Evolutionary conservation across 345 rosid genomes (phyloP).

Genomic region (Linum lewisii): DNA sequence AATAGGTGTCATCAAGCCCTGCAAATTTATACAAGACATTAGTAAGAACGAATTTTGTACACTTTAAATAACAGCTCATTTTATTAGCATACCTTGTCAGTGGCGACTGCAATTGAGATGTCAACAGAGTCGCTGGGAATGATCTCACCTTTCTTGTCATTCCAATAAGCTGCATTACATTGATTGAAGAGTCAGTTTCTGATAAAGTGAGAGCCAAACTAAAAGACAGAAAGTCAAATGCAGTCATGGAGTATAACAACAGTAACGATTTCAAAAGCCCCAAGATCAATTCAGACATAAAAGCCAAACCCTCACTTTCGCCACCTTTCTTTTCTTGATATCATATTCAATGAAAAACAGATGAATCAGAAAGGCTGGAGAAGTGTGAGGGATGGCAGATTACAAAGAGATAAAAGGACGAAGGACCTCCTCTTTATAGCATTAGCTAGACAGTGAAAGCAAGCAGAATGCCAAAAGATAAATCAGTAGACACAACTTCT

Average conservation of each 20-base stretch:
- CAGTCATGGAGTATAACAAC: neutral
- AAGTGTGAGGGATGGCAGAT: too few relatives aligned
- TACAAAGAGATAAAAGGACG: too few relatives aligned
- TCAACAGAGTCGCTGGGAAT: conserved; percentile 63
- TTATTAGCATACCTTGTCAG: conserved; percentile 65
- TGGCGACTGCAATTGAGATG: conserved; percentile 94
- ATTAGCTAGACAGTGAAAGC: too few relatives aligned
- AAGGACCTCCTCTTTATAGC: too few relatives aligned
- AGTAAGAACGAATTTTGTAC: conserved; percentile 11
- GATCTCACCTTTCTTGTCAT: conserved; percentile 58
- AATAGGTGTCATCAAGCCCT: conserved; percentile 98
- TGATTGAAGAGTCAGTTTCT: conserved; percentile 14
- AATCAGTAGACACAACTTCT: too few relatives aligned
- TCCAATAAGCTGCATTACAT: conserved; percentile 69
- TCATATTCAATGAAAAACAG: too few relatives aligned
- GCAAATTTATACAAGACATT: conserved; percentile 22
- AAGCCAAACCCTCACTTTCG: too few relatives aligned
- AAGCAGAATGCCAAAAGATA: too few relatives aligned
- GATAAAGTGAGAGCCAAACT: neutral
- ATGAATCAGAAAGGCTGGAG: too few relatives aligned
- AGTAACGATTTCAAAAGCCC: neutral
- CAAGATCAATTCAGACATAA: too few relatives aligned
- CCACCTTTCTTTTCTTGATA: too few relatives aligned
- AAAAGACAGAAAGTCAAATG: too few relatives aligned
- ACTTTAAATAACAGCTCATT: conserved; percentile 10